Evolutionary conservation across 345 rosid species (phyloP), one percentile per base, ranked within the genome.

Genomic region (Salix caprea): DNA sequence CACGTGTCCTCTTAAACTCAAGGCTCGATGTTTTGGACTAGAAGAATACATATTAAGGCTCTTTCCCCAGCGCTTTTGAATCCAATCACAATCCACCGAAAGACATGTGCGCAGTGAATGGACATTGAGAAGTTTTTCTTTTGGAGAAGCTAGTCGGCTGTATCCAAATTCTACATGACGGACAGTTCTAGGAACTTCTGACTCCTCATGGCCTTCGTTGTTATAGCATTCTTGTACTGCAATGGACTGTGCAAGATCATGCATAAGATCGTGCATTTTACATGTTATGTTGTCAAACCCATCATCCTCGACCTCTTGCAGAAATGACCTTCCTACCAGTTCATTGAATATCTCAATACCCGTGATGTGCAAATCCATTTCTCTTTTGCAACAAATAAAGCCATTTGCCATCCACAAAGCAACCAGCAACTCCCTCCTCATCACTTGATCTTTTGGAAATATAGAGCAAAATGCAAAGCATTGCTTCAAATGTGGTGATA

Each of bases 401-500:
- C 84, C 84, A 60, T 74, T 60, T 58, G 83, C 83, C 79, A 83
- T 80, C 86, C 86, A 83, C 18, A 74, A 28, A 10, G 69, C 77
- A 36, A 82, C n/a, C 24, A 68, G 1, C 10, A 0, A 7, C 9
- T 76, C 79, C 23, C 69, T 76, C n/a, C 2, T 9, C 56, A 74
- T 44, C 7, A 4, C 19, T 7, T 10, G 32, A 74, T 46, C 77
- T 74, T 74, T 74, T 0, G 77, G 70, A 30, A 44, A 64, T 37
- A 65, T 5, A 13, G 69, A 65, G 50, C 70, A 74, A 74, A 39
- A 74, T 16, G 77, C 42, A 28, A 74, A 65, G 32, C 70, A 74
- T 30, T 64, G 77, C 19, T 10, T 74, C 32, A 74, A 21, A 73
- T 61, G 23, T 7, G 39, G 58, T 13, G 34, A 56, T 14, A 73